These are phyloP conservation scores for Strigomonas culicis DNA, from an alignment of 208 protist species.

Conservation along the genomic window DNA sequence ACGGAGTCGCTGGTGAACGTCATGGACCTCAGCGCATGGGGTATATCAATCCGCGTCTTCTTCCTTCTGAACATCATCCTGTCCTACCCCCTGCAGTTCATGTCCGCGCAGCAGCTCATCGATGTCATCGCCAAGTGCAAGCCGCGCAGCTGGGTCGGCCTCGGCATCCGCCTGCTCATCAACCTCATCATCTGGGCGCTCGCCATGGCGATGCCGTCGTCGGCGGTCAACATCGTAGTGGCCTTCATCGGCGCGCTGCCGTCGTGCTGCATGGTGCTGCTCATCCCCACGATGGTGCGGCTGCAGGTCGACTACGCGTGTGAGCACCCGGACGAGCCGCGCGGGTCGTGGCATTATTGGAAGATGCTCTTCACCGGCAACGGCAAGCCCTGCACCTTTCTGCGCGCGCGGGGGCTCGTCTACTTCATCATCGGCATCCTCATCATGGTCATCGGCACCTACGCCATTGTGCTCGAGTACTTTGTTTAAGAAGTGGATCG, in stretches of 20 bases:
- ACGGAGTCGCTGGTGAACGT: conserved; percentile 37
- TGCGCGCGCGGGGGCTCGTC: conserved; percentile 34
- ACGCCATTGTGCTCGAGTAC: conserved; percentile 26
- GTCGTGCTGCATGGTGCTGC: conserved; percentile 63
- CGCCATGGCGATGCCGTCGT: conserved; percentile 48
- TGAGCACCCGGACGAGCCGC: conserved; percentile 44
- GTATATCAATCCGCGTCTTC: conserved; percentile 34
- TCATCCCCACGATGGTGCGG: conserved; percentile 49
- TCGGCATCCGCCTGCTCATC: conserved; percentile 48
- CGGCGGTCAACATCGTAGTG: conserved; percentile 68
- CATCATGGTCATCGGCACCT: conserved; percentile 76
- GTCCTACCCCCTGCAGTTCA: conserved; percentile 74
- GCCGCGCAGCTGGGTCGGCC: conserved; percentile 43
- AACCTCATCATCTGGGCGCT: conserved; percentile 61
- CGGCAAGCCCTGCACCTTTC: conserved; percentile 21
- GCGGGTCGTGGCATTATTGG: conserved; percentile 50
- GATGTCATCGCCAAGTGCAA: conserved; percentile 47
- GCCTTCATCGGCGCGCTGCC: conserved; percentile 67
- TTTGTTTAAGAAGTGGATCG: no score
- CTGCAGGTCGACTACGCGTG: conserved; percentile 48
- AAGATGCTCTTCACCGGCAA: conserved; percentile 31
- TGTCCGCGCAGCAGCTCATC: conserved; percentile 72
- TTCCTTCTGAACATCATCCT: conserved; percentile 62
- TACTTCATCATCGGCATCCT: conserved; percentile 54
- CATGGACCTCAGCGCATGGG: conserved; percentile 42